Evolutionary conservation across 768 basidiomycete species (phyloP).

Genomic region (Lyophyllum atratum): DNA sequence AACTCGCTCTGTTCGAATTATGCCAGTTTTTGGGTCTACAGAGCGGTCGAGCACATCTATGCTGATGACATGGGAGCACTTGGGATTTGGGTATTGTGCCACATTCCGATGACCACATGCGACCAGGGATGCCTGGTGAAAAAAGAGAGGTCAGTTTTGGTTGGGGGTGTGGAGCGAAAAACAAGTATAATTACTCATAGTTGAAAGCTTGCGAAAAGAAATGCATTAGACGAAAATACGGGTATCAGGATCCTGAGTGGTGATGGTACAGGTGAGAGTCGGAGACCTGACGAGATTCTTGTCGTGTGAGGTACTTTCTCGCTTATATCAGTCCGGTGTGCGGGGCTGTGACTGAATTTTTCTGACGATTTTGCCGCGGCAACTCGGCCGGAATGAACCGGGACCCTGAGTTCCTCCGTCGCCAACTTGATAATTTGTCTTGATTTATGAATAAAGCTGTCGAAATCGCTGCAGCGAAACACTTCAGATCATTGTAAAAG

Average conservation of each 20-base stretch:
- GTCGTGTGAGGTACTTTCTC: constrained; percentile 2
- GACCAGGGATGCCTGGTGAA: constrained; percentile 79
- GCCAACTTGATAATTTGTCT: too few species aligned
- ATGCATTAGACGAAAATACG: constrained; percentile 56
- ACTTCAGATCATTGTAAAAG: too few species aligned
- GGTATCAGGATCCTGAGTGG: constrained; percentile 23
- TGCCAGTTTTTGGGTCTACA: constrained; percentile 80
- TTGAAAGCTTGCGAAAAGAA: constrained; percentile 84
- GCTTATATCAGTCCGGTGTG: too few species aligned
- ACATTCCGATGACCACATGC: constrained; percentile 90
- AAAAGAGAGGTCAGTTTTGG: constrained; percentile 11
- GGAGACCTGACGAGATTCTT: constrained; percentile 8
- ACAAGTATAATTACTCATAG: constrained; percentile 68
- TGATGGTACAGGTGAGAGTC: constrained; percentile 29
- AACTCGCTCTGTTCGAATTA: constrained; percentile 89
- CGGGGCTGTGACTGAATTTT: constrained; percentile 11
- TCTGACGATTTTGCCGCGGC: constrained; percentile 1
- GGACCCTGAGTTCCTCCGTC: background rate
- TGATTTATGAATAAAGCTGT: too few species aligned
- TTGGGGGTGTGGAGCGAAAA: constrained; percentile 3
- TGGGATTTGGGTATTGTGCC: constrained; percentile 95
- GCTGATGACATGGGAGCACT: constrained; percentile 85
- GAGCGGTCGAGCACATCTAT: constrained; percentile 86
- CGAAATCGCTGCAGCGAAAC: too few species aligned
- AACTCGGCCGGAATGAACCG: constrained; percentile 22